Evolutionary conservation across 2,329 filamentous ascomycete species (phyloP).

Genomic region (Parastagonospora nodorum): DNA sequence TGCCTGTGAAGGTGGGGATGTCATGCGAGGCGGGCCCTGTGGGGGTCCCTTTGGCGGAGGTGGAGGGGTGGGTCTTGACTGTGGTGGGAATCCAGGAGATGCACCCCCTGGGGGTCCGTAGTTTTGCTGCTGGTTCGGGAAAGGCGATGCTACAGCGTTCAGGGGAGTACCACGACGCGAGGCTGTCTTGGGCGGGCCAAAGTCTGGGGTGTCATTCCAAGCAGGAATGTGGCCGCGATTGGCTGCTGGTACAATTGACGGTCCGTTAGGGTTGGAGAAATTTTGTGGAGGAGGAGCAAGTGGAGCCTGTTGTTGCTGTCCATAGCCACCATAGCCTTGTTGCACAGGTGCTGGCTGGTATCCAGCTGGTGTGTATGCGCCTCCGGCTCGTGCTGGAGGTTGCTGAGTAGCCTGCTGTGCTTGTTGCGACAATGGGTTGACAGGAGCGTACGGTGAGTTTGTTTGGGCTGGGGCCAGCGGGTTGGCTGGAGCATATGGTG

Average conservation of each 20-base stretch:
- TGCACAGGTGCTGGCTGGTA: constrained; percentile 50
- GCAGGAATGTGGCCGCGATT: constrained; percentile 73
- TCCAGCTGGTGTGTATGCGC: constrained; percentile 55
- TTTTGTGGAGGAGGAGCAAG: constrained; percentile 68
- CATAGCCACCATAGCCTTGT: constrained; percentile 53
- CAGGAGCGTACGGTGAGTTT: constrained; percentile 28
- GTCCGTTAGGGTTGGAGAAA: constrained; percentile 63
- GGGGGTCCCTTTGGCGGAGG: constrained; percentile 78
- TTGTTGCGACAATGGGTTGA: constrained; percentile 6
- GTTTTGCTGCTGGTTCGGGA: constrained; percentile 65
- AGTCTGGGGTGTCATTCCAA: constrained; percentile 95
- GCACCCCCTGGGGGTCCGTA: constrained; percentile 63
- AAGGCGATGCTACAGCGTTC: constrained; percentile 74
- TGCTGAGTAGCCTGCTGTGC: constrained; percentile 4
- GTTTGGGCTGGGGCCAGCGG: constrained; percentile 34
- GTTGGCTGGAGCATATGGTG: constrained; percentile 30
- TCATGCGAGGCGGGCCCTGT: constrained; percentile 58
- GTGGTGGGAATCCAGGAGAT: constrained; percentile 53
- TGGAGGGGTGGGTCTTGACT: constrained; percentile 69
- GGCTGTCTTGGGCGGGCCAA: constrained; percentile 69
- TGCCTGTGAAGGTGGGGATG: constrained; percentile 68
- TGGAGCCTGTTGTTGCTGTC: constrained; percentile 48
- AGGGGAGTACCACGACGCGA: constrained; percentile 76
- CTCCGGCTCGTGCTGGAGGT: constrained; percentile 35
- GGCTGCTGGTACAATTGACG: constrained; percentile 65